Base-by-base conservation (phyloP, 2,329 filamentous ascomycete species). In the Cordyceps farinosa region DNA sequence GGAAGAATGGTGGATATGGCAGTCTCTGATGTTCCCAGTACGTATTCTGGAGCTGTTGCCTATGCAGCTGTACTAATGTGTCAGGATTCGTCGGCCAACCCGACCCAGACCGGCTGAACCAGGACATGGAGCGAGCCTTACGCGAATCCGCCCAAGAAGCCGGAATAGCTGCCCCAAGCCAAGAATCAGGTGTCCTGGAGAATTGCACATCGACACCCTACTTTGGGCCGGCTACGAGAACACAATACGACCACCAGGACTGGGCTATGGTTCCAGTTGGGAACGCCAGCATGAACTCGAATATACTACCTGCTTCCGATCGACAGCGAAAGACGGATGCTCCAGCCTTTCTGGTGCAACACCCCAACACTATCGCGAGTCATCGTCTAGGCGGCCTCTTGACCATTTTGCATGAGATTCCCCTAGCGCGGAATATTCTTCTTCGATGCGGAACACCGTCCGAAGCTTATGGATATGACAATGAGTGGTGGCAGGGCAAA, bases 401-500 rank as follows among this genome's bases (percentile, higher is more conserved):
- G 13, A 86, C 85, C 5, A 84, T 88, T 8, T 77, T 84, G 45
- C 83, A 87, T 68, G 77, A 82, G 62, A 87, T 89, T 30, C 86
- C 86, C 1, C 72, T 85, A 0, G 79, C 79, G 1, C 80, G 85
- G 59, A 87, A 87, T 66, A 74, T 81, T 3, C 74, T 88, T 13
- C 76, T 88, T 3, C 70, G 74, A 30, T 75, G 73, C 10, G 80
- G 80, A 1, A 61, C 70, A 3, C 71, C 78, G 5, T 74, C 78
- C 2, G 68, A 74, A 1, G 79, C 75, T 40, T 88, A 88, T 66
- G 85, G 85, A 1, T 78, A 82, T 66, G 79, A 84, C 66, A 75
- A 75, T 13, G 80, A 84, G 64, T 89, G 86, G 86, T 89, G 86
- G 86, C 82, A 79, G 65, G 86, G 86, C 3, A 76, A 80, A 53